Percentiles rank a stretch among this genome's conserved stretches.
phyloP scores from a whole-genome alignment of 768 basidiomycete species.

The Cubamyces lactineus region DNA sequence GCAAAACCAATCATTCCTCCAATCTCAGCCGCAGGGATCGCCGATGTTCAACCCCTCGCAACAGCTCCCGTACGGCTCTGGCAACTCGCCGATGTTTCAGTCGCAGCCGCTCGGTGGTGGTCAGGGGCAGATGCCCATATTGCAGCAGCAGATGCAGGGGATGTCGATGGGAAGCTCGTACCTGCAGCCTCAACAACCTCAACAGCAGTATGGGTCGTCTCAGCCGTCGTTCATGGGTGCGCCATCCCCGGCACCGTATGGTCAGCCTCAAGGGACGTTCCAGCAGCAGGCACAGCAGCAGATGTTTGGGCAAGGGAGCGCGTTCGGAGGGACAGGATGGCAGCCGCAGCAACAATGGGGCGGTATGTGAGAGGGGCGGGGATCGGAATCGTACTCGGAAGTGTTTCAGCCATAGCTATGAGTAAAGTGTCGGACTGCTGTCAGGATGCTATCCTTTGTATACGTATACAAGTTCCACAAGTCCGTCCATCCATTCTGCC shows the following conservation, averaged over 20 bases:
- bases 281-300: constrained; percentile 33
- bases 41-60: constrained; percentile 16
- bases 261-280: constrained; percentile 22
- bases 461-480: too few relatives aligned
- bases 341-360: constrained; percentile 21
- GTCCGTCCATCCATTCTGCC: background rate
- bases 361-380: constrained; percentile 5
- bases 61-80: constrained; percentile 27
- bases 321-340: constrained; percentile 22
- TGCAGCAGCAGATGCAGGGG: constrained; percentile 35
- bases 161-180: constrained; percentile 23
- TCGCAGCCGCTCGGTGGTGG: constrained; percentile 30
- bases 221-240: constrained; percentile 18
- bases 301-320: constrained; percentile 19
- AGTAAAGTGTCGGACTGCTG: background rate
- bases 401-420: background rate
- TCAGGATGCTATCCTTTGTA: too few relatives aligned
- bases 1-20: constrained; percentile 14
- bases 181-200: constrained; percentile 28
- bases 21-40: constrained; percentile 19
- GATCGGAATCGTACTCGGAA: background rate
- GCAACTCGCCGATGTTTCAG: constrained; percentile 35
- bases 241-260: constrained; percentile 36
- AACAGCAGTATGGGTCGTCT: constrained; percentile 16
- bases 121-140: constrained; percentile 35